Evolutionary conservation across 257 asterid genomes (phyloP).

Genomic region (Solanum appendiculatum): DNA sequence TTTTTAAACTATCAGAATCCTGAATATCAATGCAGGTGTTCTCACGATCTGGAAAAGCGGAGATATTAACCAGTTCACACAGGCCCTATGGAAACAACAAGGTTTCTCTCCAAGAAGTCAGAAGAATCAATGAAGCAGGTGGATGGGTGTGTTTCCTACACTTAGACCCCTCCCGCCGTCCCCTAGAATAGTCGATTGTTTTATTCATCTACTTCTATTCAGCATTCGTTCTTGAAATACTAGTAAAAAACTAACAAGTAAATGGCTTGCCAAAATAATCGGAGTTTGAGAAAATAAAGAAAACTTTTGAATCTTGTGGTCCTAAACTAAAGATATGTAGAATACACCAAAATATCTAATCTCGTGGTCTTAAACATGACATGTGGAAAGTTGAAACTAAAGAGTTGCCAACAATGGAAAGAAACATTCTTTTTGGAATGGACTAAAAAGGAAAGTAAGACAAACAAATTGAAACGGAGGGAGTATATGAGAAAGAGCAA

Average conservation of each 20-base stretch:
- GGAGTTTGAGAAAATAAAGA: too few relatives aligned
- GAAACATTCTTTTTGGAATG: accelerated
- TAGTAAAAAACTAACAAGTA: background rate
- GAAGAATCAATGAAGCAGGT: slow-evolving; percentile 75
- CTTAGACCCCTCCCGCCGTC: background rate
- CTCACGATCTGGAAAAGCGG: slow-evolving; percentile 69
- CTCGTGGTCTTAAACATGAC: background rate
- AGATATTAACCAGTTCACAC: slow-evolving; percentile 65
- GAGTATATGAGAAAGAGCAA: background rate
- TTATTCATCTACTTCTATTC: background rate
- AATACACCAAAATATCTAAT: too few relatives aligned
- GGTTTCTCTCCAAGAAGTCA: slow-evolving; percentile 64
- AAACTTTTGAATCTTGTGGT: too few relatives aligned
- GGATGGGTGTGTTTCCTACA: slow-evolving; percentile 77
- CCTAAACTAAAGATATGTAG: too few relatives aligned
- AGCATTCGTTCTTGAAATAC: background rate
- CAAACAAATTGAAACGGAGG: background rate
- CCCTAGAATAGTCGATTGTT: background rate
- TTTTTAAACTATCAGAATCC: background rate
- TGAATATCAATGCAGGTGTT: slow-evolving; percentile 35
- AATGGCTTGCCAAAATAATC: background rate
- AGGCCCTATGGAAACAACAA: slow-evolving; percentile 81
- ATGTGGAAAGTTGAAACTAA: background rate
- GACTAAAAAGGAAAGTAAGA: background rate
- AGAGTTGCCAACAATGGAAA: accelerated